Base-by-base conservation (phyloP, 2,329 filamentous ascomycete species). In the Claviceps sp. region DNA sequence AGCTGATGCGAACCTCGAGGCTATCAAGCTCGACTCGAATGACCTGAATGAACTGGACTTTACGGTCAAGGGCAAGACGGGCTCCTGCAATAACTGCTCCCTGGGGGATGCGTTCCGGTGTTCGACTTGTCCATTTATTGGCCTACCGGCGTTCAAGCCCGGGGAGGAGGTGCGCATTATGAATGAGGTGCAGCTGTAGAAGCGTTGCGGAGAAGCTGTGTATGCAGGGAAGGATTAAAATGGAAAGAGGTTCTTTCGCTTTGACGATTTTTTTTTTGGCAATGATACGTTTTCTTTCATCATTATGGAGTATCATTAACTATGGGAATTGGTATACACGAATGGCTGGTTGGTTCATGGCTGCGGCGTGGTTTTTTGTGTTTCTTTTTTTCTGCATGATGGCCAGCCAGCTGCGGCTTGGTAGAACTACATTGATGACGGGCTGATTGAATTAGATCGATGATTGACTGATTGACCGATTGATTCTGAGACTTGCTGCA, bases 1-100 rank as follows among this genome's bases (percentile, higher is more conserved):
- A n/a, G 74, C 89, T 54, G 65, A 71, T 52, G 64, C 64, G 51
- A 85, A 85, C 66, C 76, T 96, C 47, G 80, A 78, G 48, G 75
- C 81, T 19, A 72, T 89, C 56, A 87, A 86, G 69, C 75, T 95
- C 50, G 80, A 77, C 48, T 73, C 81, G 1, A 83, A 88, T 61
- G 93, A 98, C 64, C 72, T 98, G 47, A 64, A 66, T 50, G 91
- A 97, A 68, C 77, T 97, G 8, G 93, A 98, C 69, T 97, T 98
- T 65, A 98, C 93, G 0, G 88, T 97, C n/a, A 79, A 95, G 68
- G 93, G 93, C 60, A 97, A 96, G 73, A 87, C 91, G 5, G 91
- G 93, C 51, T 94, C 87, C 17, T 98, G 93, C 67, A 89, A 89
- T 30, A 96, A 91, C 70, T 97, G 93, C 69, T 85, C 89, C 30